Evolutionary conservation across 2,329 filamentous ascomycete genomes (phyloP).

Genomic region (Daldinia sp.): DNA sequence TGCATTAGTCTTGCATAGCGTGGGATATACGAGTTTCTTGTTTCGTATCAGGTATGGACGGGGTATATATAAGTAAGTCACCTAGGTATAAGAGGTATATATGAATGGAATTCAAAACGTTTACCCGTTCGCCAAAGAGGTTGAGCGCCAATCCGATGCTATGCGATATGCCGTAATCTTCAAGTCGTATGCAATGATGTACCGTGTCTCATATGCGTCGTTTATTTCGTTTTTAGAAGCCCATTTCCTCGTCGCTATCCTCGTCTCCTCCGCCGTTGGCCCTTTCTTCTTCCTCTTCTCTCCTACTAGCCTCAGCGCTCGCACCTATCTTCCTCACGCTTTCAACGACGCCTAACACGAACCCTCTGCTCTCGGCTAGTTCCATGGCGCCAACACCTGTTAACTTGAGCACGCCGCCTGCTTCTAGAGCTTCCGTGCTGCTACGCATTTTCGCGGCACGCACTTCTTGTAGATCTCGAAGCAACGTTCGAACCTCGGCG

Average conservation of each 20-base stretch:
- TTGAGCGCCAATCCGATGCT: conserved; percentile 10
- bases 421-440: conserved; percentile 75
- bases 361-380: conserved; percentile 83
- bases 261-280: conserved; percentile 65
- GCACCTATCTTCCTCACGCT: conserved; percentile 84
- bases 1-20: background rate
- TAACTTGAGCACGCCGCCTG: conserved; percentile 72
- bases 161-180: conserved; percentile 6
- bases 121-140: background rate
- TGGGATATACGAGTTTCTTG: background rate
- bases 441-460: conserved; percentile 87
- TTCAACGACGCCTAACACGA: conserved; percentile 87
- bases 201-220: conserved; percentile 2
- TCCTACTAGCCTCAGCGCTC: conserved; percentile 77
- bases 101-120: conserved; percentile 3
- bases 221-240: conserved; percentile 32
- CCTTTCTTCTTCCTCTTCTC: conserved; percentile 77
- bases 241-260: conserved; percentile 67
- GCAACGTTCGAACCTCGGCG: conserved; percentile 75
- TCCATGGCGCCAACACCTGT: conserved; percentile 91
- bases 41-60: background rate
- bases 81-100: conserved; percentile 2
- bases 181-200: conserved; percentile 5
- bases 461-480: conserved; percentile 86
- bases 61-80: conserved; percentile 1